A percentile compares a stretch with the other conserved stretches of the same genome.
These are phyloP conservation scores for Mycena polygramma DNA, from an alignment of 768 basidiomycete genomes.

Conservation along the genomic window DNA sequence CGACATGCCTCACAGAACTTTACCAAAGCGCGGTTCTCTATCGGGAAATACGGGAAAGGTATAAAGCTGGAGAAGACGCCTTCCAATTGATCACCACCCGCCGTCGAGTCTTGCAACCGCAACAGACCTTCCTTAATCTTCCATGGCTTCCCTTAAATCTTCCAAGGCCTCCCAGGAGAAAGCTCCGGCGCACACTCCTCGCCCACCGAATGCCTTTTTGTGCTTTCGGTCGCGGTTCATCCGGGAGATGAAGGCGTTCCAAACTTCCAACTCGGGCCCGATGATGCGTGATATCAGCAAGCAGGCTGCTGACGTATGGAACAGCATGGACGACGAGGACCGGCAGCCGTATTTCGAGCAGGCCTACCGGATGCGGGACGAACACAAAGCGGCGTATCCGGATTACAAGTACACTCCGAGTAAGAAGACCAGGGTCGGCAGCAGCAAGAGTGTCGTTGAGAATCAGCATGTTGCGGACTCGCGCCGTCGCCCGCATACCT, in stretches of 20 bases:
- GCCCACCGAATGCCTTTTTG: conserved; percentile 27
- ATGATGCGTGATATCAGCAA: conserved; percentile 16
- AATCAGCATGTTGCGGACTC: not conserved
- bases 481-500: not conserved
- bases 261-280: not conserved
- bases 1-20: conserved; percentile 21
- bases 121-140: too few relatives aligned
- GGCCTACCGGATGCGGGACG: conserved; percentile 1
- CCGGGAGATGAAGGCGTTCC: not conserved
- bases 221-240: conserved; percentile 29
- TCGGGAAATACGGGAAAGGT: not conserved
- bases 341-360: conserved; percentile 16
- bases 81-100: not conserved
- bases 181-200: conserved; percentile 9
- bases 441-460: not conserved
- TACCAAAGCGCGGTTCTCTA: conserved; percentile 23
- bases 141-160: too few relatives aligned
- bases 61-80: conserved; percentile 12
- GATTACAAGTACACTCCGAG: conserved; percentile 26
- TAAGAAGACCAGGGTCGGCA: not conserved
- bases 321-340: conserved; percentile 20
- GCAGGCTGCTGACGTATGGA: conserved; percentile 13
- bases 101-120: not conserved
- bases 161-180: conserved; percentile 14
- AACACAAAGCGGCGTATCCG: conserved; percentile 17